Base-by-base conservation (phyloP, 768 basidiomycete species). In the Amanita fuliginea region DNA sequence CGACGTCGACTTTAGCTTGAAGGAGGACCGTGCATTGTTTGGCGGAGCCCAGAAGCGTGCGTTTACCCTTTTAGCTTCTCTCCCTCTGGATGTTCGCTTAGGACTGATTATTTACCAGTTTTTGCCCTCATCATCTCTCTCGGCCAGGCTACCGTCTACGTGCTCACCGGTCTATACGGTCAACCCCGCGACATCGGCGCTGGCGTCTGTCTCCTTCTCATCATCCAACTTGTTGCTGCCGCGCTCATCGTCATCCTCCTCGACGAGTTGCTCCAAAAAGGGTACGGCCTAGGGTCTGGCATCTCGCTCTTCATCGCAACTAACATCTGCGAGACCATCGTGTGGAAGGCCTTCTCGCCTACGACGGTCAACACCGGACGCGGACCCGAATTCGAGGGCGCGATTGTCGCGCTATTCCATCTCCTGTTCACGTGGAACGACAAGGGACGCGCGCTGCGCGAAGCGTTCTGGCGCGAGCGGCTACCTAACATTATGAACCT, bases 331-430 rank as follows among this genome's bases (percentile, higher is more conserved):
- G 96, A 99, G 67, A 90, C 86, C 54, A 98, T 99, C 71, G 82
- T 98, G 63, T 99, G 95, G 95, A 99, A 99, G 63, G 96, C 95
- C 1, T 98, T 99, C 71, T 94, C 91, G 1, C 96, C 96, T 8
- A 98, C 92, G 18, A 97, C 96, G 41, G 69, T 98, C 68, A 98
- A 98, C 78, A 97, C 93, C 26, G 96, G 95, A 34, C 88, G 95
- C 55, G 95, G 95, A 2, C 88, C 94, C 46, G 96, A 99, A 65
- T 99, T 98, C 57, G 95, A 98, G 61, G 96, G 96, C 53, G 96
- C 95, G 33, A 73, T 98, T 56, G 87, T 97, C 56, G 84, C 94
- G 1, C 77, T 98, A 49, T 96, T 98, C 89, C 96, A 98, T 63
- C 78, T 97, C 46, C 70, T 97, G 51, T 96, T 99, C 73, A 97